phyloP scores from a whole-genome alignment of 371 early-diverging fungal genomes.

The Mucor irregularis region DNA sequence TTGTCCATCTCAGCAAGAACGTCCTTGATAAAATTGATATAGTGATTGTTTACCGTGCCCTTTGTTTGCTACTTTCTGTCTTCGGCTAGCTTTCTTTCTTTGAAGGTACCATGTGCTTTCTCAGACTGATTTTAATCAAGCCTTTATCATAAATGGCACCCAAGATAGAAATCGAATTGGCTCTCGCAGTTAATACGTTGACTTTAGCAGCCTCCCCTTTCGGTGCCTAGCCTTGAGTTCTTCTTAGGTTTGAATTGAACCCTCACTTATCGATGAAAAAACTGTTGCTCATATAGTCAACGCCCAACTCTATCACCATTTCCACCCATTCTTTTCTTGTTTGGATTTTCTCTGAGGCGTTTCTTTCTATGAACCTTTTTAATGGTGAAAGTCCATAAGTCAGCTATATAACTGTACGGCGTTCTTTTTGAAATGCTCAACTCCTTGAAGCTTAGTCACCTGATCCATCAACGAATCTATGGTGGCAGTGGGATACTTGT shows the following conservation, averaged over 20 bases:
- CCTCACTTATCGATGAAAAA: slow-evolving; percentile 7
- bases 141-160: slow-evolving; percentile 3
- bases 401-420: slow-evolving; percentile 2
- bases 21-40: slow-evolving; percentile 8
- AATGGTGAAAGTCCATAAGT: not conserved
- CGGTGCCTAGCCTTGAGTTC: slow-evolving; percentile 10
- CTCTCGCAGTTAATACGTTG: slow-evolving; percentile 7
- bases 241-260: slow-evolving; percentile 13
- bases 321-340: slow-evolving; percentile 12
- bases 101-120: too few relatives aligned
- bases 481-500: slow-evolving; percentile 7
- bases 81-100: slow-evolving; percentile 18
- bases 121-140: slow-evolving; percentile 10
- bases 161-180: too few relatives aligned
- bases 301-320: not conserved
- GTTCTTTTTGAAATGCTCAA: slow-evolving; percentile 3
- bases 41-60: slow-evolving; percentile 12
- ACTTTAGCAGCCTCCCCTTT: slow-evolving; percentile 4
- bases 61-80: slow-evolving; percentile 17
- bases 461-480: slow-evolving; percentile 13
- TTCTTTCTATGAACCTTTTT: slow-evolving; percentile 7
- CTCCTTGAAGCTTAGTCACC: slow-evolving; percentile 5
- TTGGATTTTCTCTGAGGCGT: slow-evolving; percentile 9
- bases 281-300: slow-evolving; percentile 17
- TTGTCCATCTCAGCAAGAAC: slow-evolving; percentile 20